phyloP scores from a whole-genome alignment of 768 basidiomycete genomes.

The Lyophyllum shimeji region DNA sequence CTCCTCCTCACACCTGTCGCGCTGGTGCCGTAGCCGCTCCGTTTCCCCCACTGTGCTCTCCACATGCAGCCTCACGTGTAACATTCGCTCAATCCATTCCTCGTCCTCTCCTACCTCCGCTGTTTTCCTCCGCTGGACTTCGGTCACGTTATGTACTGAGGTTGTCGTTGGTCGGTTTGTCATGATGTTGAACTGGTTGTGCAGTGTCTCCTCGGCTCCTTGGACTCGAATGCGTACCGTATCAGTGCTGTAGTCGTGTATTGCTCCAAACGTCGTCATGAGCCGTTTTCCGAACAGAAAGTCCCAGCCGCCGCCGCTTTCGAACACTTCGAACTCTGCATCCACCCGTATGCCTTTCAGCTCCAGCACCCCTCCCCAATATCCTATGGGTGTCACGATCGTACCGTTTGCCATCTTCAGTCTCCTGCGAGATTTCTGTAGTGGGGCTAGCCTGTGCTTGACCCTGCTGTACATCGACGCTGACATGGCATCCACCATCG shows the following conservation, averaged over 20 bases:
- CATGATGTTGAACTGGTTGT: neutral
- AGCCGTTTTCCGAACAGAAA: constrained; percentile 29
- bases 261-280: constrained; percentile 18
- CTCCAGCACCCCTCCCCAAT: constrained; percentile 6
- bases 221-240: constrained; percentile 5
- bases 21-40: neutral
- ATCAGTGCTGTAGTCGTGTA: constrained; percentile 24
- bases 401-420: constrained; percentile 26
- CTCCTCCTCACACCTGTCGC: neutral
- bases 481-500: constrained; percentile 22
- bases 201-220: neutral
- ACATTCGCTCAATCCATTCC: too few relatives aligned
- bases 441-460: neutral
- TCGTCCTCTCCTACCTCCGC: neutral
- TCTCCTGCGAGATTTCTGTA: neutral
- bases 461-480: neutral
- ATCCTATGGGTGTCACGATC: constrained; percentile 8
- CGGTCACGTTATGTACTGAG: neutral
- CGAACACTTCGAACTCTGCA: constrained; percentile 23
- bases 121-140: neutral
- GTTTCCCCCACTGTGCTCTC: too few relatives aligned
- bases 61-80: too few relatives aligned
- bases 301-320: constrained; percentile 25
- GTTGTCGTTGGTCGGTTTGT: neutral
- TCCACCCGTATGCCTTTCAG: neutral